Base-by-base conservation (phyloP, 495 filamentous ascomycete species). In the Amorphotheca resinae region DNA sequence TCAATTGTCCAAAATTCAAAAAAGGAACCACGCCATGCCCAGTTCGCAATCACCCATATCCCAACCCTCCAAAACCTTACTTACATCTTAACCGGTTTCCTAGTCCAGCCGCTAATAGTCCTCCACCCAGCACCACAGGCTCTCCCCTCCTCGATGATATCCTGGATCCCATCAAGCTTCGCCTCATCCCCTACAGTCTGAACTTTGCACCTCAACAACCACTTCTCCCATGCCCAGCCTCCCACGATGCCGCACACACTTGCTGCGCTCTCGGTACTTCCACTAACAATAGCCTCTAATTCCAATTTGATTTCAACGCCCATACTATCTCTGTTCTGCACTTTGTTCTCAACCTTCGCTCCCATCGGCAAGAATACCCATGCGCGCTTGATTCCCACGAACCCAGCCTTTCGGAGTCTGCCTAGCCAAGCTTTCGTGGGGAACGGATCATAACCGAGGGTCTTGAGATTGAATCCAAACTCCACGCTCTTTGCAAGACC, bases 211-310 rank as follows among this genome's bases (percentile, higher is more conserved):
- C 49, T 49, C 48, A 95, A 56, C 61, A 95, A 72, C 91, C 91
- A 96, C 60, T 84, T 82, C 72, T 96, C 91, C 89, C 89, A 98
- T 51, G 79, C 74, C 86, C 89, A 93, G 20, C 79, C 76, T 9
- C 87, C 91, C 3, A 93, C 74, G 14, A 95, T 54, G 4, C 87
- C 87, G 0, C 85, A 79, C 37, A 95, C 66, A 44, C 69, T 76
- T 1, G 86, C 84, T 16, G 75, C 74, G 50, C 82, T 76, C 17
- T 76, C 74, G 0, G 83, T 82, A 38, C 76, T 83, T 2, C 87
- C 88, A 16, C 62, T 62, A 4, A 84, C 69, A 30, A 79, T 77
- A 4, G 74, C 78, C 48, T 79, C 77, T 35, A 82, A 70, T 35
- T 73, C 73, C 46, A 71, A 65, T 40, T 72, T 72, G 22, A 72